Percentiles rank a stretch among this genome's conserved stretches.
Conservation (phyloP, 2,329 filamentous ascomycete genomes). For the Elsinoe fawcettii region DNA sequence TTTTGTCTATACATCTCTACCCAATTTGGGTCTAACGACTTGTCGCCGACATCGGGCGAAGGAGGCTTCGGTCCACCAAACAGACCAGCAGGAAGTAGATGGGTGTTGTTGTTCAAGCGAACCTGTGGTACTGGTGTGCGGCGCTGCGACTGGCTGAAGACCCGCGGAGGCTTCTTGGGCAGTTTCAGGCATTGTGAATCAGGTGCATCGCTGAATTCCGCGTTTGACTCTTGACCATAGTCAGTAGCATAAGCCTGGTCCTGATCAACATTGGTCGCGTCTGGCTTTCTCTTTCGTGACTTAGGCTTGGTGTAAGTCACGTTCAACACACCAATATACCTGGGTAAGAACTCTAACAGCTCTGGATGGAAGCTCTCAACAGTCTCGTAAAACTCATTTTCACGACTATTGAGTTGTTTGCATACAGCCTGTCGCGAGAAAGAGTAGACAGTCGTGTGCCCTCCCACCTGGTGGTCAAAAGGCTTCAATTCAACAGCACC, state of each 20-base stretch:
- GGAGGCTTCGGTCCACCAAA: conserved; percentile 38
- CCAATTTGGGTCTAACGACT: background rate
- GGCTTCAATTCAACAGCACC: conserved; percentile 94
- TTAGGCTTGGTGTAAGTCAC: conserved; percentile 87
- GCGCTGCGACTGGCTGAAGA: conserved; percentile 69
- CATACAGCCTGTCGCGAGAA: conserved; percentile 93
- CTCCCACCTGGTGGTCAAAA: conserved; percentile 94
- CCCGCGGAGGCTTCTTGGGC: conserved; percentile 37
- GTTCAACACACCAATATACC: conserved; percentile 94
- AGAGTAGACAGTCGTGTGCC: conserved; percentile 91
- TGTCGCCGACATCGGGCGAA: background rate
- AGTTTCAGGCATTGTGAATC: conserved; percentile 15
- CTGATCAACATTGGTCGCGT: conserved; percentile 29
- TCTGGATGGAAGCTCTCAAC: conserved; percentile 87
- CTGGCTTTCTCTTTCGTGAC: conserved; percentile 39
- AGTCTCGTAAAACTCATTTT: conserved; percentile 98
- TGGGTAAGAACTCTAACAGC: conserved; percentile 81
- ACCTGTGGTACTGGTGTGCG: conserved; percentile 72
- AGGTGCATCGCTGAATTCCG: conserved; percentile 13
- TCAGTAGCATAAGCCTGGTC: conserved; percentile 21
- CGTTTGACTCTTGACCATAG: conserved; percentile 22
- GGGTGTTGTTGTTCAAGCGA: conserved; percentile 86
- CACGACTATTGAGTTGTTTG: conserved; percentile 95
- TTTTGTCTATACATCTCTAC: conserved; percentile 12
- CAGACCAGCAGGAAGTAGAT: conserved; percentile 81